These are phyloP conservation scores for Mycogone perniciosa DNA, from an alignment of 2,329 filamentous ascomycete genomes.

Conservation along the genomic window DNA sequence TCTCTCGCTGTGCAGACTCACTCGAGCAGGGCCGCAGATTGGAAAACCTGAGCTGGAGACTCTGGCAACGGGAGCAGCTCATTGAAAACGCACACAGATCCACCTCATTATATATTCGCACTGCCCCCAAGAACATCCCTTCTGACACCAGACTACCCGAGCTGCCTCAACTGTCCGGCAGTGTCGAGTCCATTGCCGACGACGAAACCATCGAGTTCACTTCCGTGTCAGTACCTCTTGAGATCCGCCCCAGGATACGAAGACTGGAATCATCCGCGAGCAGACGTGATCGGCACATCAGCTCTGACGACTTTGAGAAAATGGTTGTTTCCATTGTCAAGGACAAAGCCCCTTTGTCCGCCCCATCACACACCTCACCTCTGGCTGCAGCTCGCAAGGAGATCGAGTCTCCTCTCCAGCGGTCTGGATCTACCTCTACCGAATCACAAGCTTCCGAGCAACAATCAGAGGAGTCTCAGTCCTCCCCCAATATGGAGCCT, in stretches of 20 bases:
- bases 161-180: slow-evolving; percentile 68
- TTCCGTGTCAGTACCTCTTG: slow-evolving; percentile 47
- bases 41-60: slow-evolving; percentile 91
- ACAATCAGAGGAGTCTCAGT: slow-evolving; percentile 23
- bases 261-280: slow-evolving; percentile 65
- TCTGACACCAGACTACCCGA: slow-evolving; percentile 39
- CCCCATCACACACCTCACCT: slow-evolving; percentile 24
- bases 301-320: slow-evolving; percentile 86
- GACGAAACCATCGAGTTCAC: slow-evolving; percentile 58
- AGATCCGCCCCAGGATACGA: slow-evolving; percentile 62
- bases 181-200: slow-evolving; percentile 67
- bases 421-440: slow-evolving; percentile 39
- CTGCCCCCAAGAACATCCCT: slow-evolving; percentile 46
- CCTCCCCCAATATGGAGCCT: slow-evolving; percentile 23
- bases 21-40: slow-evolving; percentile 87
- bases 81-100: slow-evolving; percentile 67
- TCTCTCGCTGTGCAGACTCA: slow-evolving; percentile 88
- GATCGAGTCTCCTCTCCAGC: slow-evolving; percentile 32
- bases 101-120: slow-evolving; percentile 31
- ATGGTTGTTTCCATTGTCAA: slow-evolving; percentile 92
- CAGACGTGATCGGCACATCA: slow-evolving; percentile 78
- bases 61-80: slow-evolving; percentile 77
- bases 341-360: slow-evolving; percentile 59
- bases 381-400: slow-evolving; percentile 38
- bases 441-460: slow-evolving; percentile 46